phyloP scores from a whole-genome alignment of 331 rosid species.

The Rosa hybrid region DNA sequence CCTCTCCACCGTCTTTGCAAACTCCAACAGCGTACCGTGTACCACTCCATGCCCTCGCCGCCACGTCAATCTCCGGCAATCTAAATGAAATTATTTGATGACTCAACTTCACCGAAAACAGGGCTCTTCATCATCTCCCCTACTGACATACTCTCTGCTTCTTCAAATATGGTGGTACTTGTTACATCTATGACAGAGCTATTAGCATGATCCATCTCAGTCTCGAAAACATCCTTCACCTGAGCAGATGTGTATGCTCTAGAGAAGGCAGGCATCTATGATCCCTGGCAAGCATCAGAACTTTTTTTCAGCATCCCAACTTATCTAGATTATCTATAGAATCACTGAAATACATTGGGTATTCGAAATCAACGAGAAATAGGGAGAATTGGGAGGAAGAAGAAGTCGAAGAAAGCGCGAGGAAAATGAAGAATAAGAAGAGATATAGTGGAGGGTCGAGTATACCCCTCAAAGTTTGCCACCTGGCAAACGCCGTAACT shows the following conservation, averaged over 20 bases:
- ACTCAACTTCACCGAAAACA: conserved; percentile 92
- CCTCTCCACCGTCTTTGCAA: too few species aligned
- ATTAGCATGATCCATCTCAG: conserved; percentile 85
- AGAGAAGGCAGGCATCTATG: conserved; percentile 90
- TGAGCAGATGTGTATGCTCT: conserved; percentile 90
- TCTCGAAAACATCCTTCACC: conserved; percentile 93
- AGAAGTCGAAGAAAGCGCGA: too few species aligned
- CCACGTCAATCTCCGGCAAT: conserved; percentile 33
- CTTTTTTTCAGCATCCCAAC: conserved; percentile 47
- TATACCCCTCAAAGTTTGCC: too few species aligned
- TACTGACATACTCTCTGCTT: conserved; percentile 81
- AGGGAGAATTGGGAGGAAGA: too few species aligned
- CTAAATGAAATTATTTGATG: conserved; percentile 87
- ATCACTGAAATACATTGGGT: conserved; percentile 89
- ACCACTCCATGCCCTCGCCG: too few species aligned
- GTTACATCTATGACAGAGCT: conserved; percentile 92
- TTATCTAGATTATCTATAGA: conserved; percentile 79
- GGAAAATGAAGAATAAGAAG: too few species aligned
- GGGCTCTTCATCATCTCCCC: conserved; percentile 99
- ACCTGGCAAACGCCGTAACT: too few species aligned
- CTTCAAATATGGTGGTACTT: conserved; percentile 98
- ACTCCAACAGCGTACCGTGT: too few species aligned
- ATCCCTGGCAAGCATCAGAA: conserved; percentile 61
- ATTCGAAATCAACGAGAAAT: conserved; percentile 33
- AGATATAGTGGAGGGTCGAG: too few species aligned